Base-by-base conservation (phyloP, 2,329 filamentous ascomycete species). In the Epichloe glyceriae region DNA sequence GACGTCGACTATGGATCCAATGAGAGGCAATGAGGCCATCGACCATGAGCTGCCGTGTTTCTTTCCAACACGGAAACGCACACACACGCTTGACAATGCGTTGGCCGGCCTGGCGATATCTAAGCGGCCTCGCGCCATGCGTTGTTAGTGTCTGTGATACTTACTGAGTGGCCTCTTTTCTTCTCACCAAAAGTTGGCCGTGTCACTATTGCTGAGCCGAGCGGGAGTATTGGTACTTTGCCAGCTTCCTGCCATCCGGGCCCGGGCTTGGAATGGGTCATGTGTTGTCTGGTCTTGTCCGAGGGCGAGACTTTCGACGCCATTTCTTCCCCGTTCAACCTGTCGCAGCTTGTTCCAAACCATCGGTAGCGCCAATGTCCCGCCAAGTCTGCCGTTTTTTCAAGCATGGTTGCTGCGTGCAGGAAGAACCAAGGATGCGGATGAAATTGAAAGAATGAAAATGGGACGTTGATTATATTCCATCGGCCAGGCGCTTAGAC, bases 401-500 rank as follows among this genome's bases (percentile, higher is more conserved):
- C 19, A 35, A 22, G 30, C n/a, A n/a, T n/a, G n/a, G n/a, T 26
- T 49, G 15, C 19, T 37, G 26, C 40, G 26, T 37, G 47, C 39
- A 49, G 4, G 22, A 41, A 7, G 10, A 35, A 6, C n/a, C 15
- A 49, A 49, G 15, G 17, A 19, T 34, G 19, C 11, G 12, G 17
- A 12, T 42, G 40, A 42, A 20, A 11, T 19, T 14, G n/a, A 20
- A 12, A 44, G 42, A 22, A 33, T 12, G 42, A 7, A 15, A 44
- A 26, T 26, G 15, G 20, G 40, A 44, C 26, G 26, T 49, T 30
- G 11, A 43, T 19, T n/a, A 4, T 17, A 4, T 17, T 10, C 17
- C 37, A 40, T 33, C 26, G 11, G 48, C 41, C 54, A 46, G 57
- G 60, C 60, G 60, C 60, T 62, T 62, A 62, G 54, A 57, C 53